A percentile compares a stretch with the other conserved stretches of the same genome.
Evolutionary conservation across 108 stramenopile genomes (phyloP).

Genomic region (Cyclotella baltica): DNA sequence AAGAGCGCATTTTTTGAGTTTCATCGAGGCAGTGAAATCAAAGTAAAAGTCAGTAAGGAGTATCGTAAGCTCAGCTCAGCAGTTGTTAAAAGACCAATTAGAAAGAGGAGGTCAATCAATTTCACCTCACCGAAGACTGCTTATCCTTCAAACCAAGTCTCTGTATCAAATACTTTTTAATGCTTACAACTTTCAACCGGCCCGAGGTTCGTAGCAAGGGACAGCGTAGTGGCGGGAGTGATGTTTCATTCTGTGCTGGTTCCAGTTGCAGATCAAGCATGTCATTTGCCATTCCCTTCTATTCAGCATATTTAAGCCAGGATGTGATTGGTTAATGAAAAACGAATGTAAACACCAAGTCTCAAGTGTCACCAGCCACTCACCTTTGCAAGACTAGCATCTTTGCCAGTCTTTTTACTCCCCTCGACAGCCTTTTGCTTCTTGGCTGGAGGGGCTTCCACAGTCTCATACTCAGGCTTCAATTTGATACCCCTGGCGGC

Average conservation of each 20-base stretch:
- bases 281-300: slow-evolving; percentile 20
- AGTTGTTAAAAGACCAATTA: background rate
- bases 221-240: slow-evolving; percentile 33
- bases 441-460: background rate
- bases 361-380: background rate
- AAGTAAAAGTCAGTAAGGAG: background rate
- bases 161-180: slow-evolving; percentile 54
- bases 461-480: slow-evolving; percentile 45
- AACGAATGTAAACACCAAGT: background rate
- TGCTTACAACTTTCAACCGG: slow-evolving; percentile 41
- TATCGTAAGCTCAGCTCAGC: too few relatives aligned
- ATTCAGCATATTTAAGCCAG: background rate
- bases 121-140: slow-evolving; percentile 3
- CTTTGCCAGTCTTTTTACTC: slow-evolving; percentile 9
- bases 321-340: background rate
- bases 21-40: background rate
- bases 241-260: slow-evolving; percentile 7
- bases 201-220: slow-evolving; percentile 43
- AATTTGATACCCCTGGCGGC: slow-evolving; percentile 43
- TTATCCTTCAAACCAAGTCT: slow-evolving; percentile 41
- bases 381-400: slow-evolving; percentile 12
- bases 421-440: slow-evolving; percentile 21
- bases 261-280: slow-evolving; percentile 35
- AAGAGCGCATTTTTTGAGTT: too few relatives aligned
- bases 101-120: background rate